Evolutionary conservation across 2,329 filamentous ascomycete species (phyloP).

Genomic region (Mariannaea elegans): DNA sequence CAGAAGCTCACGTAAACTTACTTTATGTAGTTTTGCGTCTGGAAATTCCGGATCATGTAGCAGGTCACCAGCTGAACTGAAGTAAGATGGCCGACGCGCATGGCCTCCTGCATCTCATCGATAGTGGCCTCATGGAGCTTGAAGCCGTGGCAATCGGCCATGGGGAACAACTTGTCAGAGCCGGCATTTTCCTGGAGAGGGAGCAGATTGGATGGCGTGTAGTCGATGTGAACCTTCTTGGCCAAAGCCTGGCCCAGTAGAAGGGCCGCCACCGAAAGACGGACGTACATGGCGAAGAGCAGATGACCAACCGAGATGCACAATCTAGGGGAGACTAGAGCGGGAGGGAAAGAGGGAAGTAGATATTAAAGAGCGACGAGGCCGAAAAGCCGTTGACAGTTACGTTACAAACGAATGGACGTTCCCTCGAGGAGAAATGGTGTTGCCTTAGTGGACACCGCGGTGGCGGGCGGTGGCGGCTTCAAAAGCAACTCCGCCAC

Average conservation of each 20-base stretch:
- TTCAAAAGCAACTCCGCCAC: slow-evolving; percentile 3
- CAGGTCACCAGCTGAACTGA: slow-evolving; percentile 67
- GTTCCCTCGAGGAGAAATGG: too few relatives aligned
- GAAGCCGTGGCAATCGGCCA: slow-evolving; percentile 68
- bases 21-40: slow-evolving; percentile 73
- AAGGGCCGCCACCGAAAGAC: slow-evolving; percentile 36
- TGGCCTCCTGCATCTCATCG: slow-evolving; percentile 69
- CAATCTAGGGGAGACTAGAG: neutral
- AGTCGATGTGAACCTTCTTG: slow-evolving; percentile 29
- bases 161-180: slow-evolving; percentile 62
- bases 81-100: slow-evolving; percentile 64
- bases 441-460: too few relatives aligned
- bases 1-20: slow-evolving; percentile 43
- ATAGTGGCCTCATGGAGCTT: slow-evolving; percentile 75
- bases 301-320: neutral
- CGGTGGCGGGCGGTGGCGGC: slow-evolving; percentile 10
- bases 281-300: slow-evolving; percentile 32
- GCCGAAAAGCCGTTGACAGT: slow-evolving; percentile 1
- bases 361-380: neutral
- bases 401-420: neutral
- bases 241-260: slow-evolving; percentile 26
- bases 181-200: slow-evolving; percentile 49
- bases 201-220: slow-evolving; percentile 43
- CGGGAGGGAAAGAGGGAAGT: neutral
- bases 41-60: slow-evolving; percentile 67